phyloP scores from a whole-genome alignment of 495 filamentous ascomycete species.

The Talaromyces ruber region DNA sequence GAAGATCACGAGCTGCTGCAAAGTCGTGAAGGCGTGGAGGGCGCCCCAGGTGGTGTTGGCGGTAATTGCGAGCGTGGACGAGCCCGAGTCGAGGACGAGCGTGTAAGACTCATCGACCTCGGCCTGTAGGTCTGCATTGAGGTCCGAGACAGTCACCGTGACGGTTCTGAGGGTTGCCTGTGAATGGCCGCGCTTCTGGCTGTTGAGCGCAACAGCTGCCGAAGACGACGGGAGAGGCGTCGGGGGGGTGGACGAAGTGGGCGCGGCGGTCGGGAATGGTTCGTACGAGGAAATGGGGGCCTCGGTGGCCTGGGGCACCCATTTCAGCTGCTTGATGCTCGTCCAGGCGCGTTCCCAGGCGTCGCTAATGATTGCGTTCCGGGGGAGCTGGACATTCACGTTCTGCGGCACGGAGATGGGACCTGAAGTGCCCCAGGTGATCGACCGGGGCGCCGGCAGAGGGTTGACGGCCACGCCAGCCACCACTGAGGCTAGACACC shows the following conservation, averaged over 20 bases:
- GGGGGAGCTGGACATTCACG: constrained; percentile 13
- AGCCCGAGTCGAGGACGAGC: constrained; percentile 28
- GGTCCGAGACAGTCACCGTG: constrained; percentile 33
- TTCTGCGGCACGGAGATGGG: constrained; percentile 18
- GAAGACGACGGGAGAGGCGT: neutral
- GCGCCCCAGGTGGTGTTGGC: constrained; percentile 44
- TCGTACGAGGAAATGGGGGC: constrained; percentile 36
- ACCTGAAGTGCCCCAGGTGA: constrained; percentile 46
- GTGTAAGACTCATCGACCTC: constrained; percentile 52
- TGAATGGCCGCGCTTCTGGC: constrained; percentile 21
- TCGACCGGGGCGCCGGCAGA: constrained; percentile 43
- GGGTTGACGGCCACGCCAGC: constrained; percentile 44
- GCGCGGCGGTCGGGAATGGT: constrained; percentile 33
- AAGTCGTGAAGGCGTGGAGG: constrained; percentile 52
- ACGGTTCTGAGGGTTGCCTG: constrained; percentile 19
- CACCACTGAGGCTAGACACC: constrained; percentile 18
- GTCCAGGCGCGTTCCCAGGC: constrained; percentile 42
- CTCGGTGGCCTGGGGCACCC: constrained; percentile 44
- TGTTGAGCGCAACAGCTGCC: constrained; percentile 7
- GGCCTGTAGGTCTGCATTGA: constrained; percentile 36
- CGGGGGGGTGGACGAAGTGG: constrained; percentile 1
- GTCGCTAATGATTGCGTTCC: constrained; percentile 21
- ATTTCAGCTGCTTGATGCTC: constrained; percentile 36
- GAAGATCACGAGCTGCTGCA: constrained; percentile 44
- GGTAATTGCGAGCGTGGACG: constrained; percentile 31